Evolutionary conservation across 768 basidiomycete species (phyloP), one percentile per base, ranked within the genome.

Genomic region (Tylopilus sp.): DNA sequence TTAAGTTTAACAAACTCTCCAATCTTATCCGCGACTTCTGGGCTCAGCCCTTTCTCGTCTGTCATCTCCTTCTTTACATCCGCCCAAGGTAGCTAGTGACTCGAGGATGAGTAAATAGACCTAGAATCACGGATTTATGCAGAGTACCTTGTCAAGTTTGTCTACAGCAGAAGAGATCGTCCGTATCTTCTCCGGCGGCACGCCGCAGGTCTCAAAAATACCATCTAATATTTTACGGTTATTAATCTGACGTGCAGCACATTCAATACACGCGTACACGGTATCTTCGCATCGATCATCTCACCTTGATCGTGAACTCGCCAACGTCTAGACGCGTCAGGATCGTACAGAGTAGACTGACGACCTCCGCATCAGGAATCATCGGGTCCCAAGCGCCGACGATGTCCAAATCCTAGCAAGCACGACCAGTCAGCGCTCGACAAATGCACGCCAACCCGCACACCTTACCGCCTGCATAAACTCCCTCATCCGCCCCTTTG

Each of bases 1-100:
- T 97, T 98, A 67, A 86, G 81, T 66, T 92, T 94, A 56, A 99
- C 97, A 64, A 97, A 99, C 68, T 95, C 89, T 21, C 96, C 96
- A 63, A 99, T 99, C 70, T 81, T 87, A 73, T 99, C 96, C 1
- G 97, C 95, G 4, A 87, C 79, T 7, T 74, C 79, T 12, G 81
- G 70, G 59, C 88, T 86, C 19, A 99, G 75, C 0, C 94, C 93
- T 65, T 99, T 99, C 66, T 98, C 95, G 1, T 86, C 87, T 0
- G 87, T 92, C 97, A 99, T 98, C 71, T 99, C 96, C 63, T 87
- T 88, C 72, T 86, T 89, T 11, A 98, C 96, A 43, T 96, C 93
- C 3, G 69, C 63, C 96, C 97, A 99, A 0, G 96, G 82, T 22
- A 87, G 72, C 91, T 93, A 56, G 0, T 17, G 51, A 25, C 14